Conservation (phyloP, 257 asterid genomes). For the Ligustrum vulgare region DNA sequence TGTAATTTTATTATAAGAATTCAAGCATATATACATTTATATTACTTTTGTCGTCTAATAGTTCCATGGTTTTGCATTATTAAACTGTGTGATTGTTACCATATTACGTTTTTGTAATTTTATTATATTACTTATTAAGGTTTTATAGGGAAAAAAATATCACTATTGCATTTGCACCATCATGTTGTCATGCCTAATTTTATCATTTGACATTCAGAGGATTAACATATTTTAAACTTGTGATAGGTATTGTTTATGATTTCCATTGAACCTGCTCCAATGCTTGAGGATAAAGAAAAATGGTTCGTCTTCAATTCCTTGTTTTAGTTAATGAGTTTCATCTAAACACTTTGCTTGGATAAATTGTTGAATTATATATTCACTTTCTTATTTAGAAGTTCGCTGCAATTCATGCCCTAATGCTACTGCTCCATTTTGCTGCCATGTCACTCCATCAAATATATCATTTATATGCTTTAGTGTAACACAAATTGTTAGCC, state of each 20-base stretch:
- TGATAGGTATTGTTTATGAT: conserved; percentile 93
- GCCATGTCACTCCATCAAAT: conserved; percentile 5
- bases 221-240: conserved; percentile 36
- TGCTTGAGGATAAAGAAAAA: conserved; percentile 98
- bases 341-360: conserved; percentile 11
- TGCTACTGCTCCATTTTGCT: conserved; percentile 1
- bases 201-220: conserved; percentile 22
- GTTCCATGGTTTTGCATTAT: background rate
- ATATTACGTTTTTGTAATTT: background rate
- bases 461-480: conserved; percentile 1
- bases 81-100: background rate
- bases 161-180: background rate
- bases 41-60: background rate
- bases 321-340: conserved; percentile 16
- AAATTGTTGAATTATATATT: conserved; percentile 8
- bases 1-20: no score
- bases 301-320: conserved; percentile 59
- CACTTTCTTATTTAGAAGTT: conserved; percentile 4
- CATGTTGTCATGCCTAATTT: background rate
- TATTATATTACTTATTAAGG: background rate
- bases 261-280: conserved; percentile 96
- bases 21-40: conserved; percentile 21
- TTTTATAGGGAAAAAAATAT: background rate
- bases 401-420: background rate
- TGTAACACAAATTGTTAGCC: background rate